Base-by-base conservation (phyloP, 768 basidiomycete genomes). In the Cyclocybe aegerita region DNA sequence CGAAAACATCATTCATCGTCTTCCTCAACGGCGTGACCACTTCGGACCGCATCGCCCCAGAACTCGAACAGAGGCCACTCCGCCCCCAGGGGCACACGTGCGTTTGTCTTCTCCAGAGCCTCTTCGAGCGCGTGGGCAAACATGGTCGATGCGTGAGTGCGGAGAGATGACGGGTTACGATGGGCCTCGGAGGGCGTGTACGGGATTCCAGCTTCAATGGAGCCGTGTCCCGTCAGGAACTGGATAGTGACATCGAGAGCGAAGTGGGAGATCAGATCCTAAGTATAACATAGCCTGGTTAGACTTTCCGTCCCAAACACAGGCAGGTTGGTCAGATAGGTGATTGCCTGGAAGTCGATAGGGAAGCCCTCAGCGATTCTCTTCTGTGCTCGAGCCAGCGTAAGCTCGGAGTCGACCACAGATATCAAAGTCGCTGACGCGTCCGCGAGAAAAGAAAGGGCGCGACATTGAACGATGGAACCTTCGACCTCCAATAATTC, bases 391-490 rank as follows among this genome's bases (percentile, higher is more conserved):
- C 72, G 63, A 3, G 60, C 56, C 15, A 85, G 64, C 0, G 75
- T 72, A 29, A 75, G 66, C 33, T 74, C 72, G 4, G 81, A 72
- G 36, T 85, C 74, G 69, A 49, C 78, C 81, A 56, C 84, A 84
- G 36, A 79, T 77, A 17, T 83, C 80, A 50, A 84, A 85, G 59
- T 84, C 77, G 39, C 75, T 77, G 32, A 84, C 77, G 46, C 75
- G 68, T 14, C 85, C 84, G 29, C 73, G 73, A 52, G 63, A 77
- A 67, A 88, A 87, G 70, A 86, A 88, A 0, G 85, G 85, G 1
- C 86, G 79, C 0, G 84, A 81, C 71, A 88, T 82, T 4, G 73
- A 59, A 10, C 85, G 78, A 59, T 87, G 83, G 56, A 83, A 76
- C 55, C 83, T 79, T 29, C 16, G 43, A 37, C 16, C 34, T 34